These are phyloP conservation scores for Rhazya stricta DNA, from an alignment of 257 asterid species.

Conservation along the genomic window DNA sequence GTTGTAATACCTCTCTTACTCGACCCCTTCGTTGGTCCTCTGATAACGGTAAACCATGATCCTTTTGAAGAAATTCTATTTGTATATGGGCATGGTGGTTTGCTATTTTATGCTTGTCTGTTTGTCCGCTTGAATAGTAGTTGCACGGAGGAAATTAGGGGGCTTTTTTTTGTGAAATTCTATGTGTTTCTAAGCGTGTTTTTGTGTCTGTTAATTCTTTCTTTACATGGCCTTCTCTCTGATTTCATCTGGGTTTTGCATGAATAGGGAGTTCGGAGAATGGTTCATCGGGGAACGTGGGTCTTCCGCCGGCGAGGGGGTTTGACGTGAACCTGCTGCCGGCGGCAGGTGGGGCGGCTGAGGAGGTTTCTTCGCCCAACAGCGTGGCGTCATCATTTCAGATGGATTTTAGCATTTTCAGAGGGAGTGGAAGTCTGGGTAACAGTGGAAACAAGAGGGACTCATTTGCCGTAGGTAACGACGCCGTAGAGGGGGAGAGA, in stretches of 20 bases:
- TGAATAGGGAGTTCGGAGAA: slow-evolving; percentile 68
- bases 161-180: too few relatives aligned
- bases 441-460: slow-evolving; percentile 28
- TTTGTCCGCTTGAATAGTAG: background rate
- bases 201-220: background rate
- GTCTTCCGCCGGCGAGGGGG: slow-evolving; percentile 36
- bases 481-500: slow-evolving; percentile 45
- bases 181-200: background rate
- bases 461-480: slow-evolving; percentile 32
- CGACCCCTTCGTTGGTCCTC: slow-evolving; percentile 54
- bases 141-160: too few relatives aligned
- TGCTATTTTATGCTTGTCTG: background rate
- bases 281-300: slow-evolving; percentile 55
- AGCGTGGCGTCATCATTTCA: slow-evolving; percentile 55
- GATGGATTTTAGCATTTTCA: slow-evolving; percentile 40
- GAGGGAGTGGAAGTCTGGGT: slow-evolving; percentile 21
- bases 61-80: too few relatives aligned
- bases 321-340: slow-evolving; percentile 49
- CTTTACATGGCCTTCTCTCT: background rate
- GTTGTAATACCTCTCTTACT: slow-evolving; percentile 18
- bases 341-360: slow-evolving; percentile 31
- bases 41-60: slow-evolving; percentile 42
- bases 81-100: background rate
- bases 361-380: slow-evolving; percentile 63
- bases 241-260: background rate